These are phyloP conservation scores for Helianthus annuus DNA, from an alignment of 129 eudicot species.

Conservation along the genomic window DNA sequence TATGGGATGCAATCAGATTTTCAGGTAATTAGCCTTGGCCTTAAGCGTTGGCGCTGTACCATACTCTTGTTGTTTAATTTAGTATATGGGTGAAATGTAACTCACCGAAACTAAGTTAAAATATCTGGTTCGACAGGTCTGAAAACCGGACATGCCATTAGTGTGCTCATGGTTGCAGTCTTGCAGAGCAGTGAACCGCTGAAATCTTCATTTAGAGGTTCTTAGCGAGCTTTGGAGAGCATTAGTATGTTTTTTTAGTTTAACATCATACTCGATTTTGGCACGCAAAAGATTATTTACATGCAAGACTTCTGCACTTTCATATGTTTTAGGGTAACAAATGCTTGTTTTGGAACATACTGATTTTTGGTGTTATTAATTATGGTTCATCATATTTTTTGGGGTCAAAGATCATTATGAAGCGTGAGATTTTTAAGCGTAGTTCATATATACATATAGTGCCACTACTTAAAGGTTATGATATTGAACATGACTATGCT, in stretches of 20 bases:
- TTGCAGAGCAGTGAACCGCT: background rate
- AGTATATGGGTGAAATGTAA: background rate
- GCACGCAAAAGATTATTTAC: too few relatives aligned
- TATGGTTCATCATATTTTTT: too few relatives aligned
- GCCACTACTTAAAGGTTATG: too few relatives aligned
- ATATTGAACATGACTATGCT: background rate
- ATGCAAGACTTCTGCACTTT: too few relatives aligned
- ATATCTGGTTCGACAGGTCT: background rate
- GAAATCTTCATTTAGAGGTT: background rate
- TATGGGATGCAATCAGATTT: background rate
- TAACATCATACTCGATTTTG: too few relatives aligned
- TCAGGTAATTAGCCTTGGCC: slow-evolving; percentile 10
- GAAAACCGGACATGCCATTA: background rate
- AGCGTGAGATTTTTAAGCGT: too few relatives aligned
- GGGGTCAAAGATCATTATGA: too few relatives aligned
- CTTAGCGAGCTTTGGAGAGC: background rate
- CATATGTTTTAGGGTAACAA: too few relatives aligned
- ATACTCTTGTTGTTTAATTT: background rate
- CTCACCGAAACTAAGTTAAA: slow-evolving; percentile 3
- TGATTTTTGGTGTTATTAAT: too few relatives aligned
- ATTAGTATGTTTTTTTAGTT: background rate
- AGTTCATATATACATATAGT: too few relatives aligned
- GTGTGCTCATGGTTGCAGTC: slow-evolving; percentile 15
- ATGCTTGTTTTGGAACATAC: too few relatives aligned
- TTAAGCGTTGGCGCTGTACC: background rate